Evolutionary conservation across 768 basidiomycete genomes (phyloP).

Genomic region (Leccinum ochraceum): DNA sequence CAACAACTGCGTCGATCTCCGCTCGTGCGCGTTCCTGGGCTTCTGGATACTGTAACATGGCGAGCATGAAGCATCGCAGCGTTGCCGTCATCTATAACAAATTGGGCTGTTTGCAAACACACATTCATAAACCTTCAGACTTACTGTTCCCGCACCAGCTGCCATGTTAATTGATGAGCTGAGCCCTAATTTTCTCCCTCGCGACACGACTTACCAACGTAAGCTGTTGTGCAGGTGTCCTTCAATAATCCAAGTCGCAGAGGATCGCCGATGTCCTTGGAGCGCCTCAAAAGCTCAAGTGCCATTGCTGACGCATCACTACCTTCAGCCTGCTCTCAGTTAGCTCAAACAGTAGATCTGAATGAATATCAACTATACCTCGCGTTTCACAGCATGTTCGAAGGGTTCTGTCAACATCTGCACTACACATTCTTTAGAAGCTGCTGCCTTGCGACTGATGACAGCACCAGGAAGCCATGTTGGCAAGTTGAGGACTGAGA

Average conservation of each 20-base stretch:
- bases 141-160: neutral
- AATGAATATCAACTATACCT: slow-evolving; percentile 9
- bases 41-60: slow-evolving; percentile 35
- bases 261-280: slow-evolving; percentile 4
- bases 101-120: neutral
- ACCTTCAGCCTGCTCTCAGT: slow-evolving; percentile 12
- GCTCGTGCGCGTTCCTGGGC: slow-evolving; percentile 32
- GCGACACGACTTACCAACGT: slow-evolving; percentile 17
- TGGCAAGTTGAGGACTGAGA: slow-evolving; percentile 25
- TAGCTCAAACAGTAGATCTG: neutral
- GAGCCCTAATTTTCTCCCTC: neutral
- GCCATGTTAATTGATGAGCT: neutral
- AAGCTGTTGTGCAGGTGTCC: slow-evolving; percentile 15
- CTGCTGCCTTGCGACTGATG: slow-evolving; percentile 28
- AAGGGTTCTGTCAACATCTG: slow-evolving; percentile 22
- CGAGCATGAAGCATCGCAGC: slow-evolving; percentile 31
- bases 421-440: slow-evolving; percentile 7
- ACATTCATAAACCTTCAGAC: neutral
- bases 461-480: slow-evolving; percentile 25
- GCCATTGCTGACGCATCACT: slow-evolving; percentile 16
- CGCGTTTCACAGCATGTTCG: slow-evolving; percentile 15
- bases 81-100: slow-evolving; percentile 11
- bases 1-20: slow-evolving; percentile 34
- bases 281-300: slow-evolving; percentile 7
- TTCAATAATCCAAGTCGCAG: slow-evolving; percentile 15